Conservation (phyloP, 2,329 filamentous ascomycete species). For the Alternaria tenuissima region DNA sequence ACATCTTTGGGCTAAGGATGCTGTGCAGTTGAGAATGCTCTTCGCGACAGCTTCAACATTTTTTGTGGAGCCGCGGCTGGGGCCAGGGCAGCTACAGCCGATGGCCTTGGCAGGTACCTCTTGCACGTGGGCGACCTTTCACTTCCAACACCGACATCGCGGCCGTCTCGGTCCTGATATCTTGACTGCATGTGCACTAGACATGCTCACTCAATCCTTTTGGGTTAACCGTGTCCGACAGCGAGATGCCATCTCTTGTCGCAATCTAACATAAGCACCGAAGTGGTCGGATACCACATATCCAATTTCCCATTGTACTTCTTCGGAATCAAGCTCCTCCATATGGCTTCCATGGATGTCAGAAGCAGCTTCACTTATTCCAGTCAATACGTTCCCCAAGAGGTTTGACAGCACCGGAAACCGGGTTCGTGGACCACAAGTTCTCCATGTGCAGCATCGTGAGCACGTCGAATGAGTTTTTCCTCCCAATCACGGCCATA, state of each 20-base stretch:
- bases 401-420: not conserved
- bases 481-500: conserved; percentile 9
- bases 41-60: conserved; percentile 29
- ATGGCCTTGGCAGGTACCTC: conserved; percentile 26
- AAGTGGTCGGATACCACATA: not conserved
- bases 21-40: conserved; percentile 6
- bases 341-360: not conserved
- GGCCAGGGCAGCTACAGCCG: conserved; percentile 26
- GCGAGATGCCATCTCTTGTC: not conserved
- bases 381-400: not conserved
- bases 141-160: not conserved
- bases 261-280: not conserved
- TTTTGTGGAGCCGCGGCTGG: conserved; percentile 31
- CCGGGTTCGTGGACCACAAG: conserved; percentile 4
- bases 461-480: not conserved
- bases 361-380: too few species aligned
- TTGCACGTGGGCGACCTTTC: not conserved
- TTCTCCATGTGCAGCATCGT: not conserved
- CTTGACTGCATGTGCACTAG: not conserved
- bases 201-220: not conserved
- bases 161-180: not conserved
- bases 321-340: not conserved
- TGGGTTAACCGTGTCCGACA: not conserved
- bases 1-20: conserved; percentile 63
- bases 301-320: not conserved